phyloP scores from a whole-genome alignment of 495 filamentous ascomycete species.

The Daldinia concentrica region DNA sequence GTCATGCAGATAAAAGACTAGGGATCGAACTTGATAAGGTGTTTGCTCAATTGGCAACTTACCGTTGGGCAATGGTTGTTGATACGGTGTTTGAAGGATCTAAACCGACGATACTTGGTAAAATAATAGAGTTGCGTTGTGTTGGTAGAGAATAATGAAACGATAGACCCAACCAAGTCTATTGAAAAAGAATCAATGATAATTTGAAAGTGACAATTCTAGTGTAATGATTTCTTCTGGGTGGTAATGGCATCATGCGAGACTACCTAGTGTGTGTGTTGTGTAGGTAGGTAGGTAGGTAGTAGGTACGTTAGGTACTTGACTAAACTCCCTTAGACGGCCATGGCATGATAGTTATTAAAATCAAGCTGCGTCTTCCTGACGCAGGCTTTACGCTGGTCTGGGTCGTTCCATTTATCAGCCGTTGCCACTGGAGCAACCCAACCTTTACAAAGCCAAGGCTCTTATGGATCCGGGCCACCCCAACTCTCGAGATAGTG shows the following conservation, averaged over 20 bases:
- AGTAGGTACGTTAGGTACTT: constrained; percentile 3
- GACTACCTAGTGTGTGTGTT: constrained; percentile 8
- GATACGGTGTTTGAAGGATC: constrained; percentile 11
- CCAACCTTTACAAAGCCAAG: constrained; percentile 17
- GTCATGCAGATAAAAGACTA: background rate
- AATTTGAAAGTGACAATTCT: constrained; percentile 1
- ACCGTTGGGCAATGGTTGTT: constrained; percentile 1
- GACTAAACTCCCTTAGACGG: background rate
- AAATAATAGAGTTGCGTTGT: background rate
- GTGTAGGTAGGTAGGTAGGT: background rate
- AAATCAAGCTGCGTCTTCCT: constrained; percentile 32
- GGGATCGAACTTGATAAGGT: background rate
- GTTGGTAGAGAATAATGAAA: constrained; percentile 10
- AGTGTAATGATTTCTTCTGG: constrained; percentile 25
- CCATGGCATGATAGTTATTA: constrained; percentile 17
- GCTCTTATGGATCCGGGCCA: background rate
- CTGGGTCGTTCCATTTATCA: constrained; percentile 28
- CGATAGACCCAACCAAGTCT: background rate
- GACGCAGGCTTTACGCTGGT: constrained; percentile 39
- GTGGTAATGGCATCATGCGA: constrained; percentile 27
- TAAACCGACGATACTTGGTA: background rate
- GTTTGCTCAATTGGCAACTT: constrained; percentile 20
- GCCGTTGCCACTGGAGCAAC: constrained; percentile 22
- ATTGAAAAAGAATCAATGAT: constrained; percentile 5
- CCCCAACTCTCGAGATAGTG: constrained; percentile 3